A percentile compares a stretch with the other conserved stretches of the same genome.
These are phyloP conservation scores for Pyrenophora seminiperda DNA, from an alignment of 2,329 filamentous ascomycete genomes.

Conservation along the genomic window DNA sequence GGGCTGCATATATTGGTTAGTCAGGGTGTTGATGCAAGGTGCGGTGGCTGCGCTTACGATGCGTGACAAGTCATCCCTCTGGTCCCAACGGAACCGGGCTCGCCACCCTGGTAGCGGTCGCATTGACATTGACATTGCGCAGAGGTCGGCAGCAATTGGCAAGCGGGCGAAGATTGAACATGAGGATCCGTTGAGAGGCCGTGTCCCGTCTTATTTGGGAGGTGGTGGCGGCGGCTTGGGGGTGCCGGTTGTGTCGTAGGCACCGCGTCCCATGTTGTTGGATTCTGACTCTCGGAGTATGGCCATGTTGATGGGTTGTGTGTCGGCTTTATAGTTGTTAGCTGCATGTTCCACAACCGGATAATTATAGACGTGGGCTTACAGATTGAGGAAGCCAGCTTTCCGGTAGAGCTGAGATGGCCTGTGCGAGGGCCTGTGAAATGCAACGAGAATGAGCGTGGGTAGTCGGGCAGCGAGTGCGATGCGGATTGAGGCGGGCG, in stretches of 20 bases:
- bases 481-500: slow-evolving; percentile 14
- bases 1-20: slow-evolving; percentile 36
- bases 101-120: neutral
- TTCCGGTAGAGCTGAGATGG: slow-evolving; percentile 33
- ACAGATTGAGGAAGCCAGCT: slow-evolving; percentile 27
- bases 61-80: slow-evolving; percentile 39
- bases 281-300: slow-evolving; percentile 51
- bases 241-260: slow-evolving; percentile 58
- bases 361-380: slow-evolving; percentile 20
- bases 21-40: slow-evolving; percentile 37
- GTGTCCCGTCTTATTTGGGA: slow-evolving; percentile 42
- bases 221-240: slow-evolving; percentile 52
- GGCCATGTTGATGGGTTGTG: slow-evolving; percentile 42
- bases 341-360: slow-evolving; percentile 22
- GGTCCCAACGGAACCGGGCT: slow-evolving; percentile 34
- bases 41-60: slow-evolving; percentile 39
- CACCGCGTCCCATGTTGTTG: slow-evolving; percentile 56
- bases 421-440: slow-evolving; percentile 21
- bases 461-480: slow-evolving; percentile 20
- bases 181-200: slow-evolving; percentile 13
- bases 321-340: slow-evolving; percentile 43
- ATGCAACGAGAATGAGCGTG: slow-evolving; percentile 26
- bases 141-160: slow-evolving; percentile 4
- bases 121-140: slow-evolving; percentile 3
- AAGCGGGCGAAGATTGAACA: neutral